A percentile compares a stretch with the other conserved stretches of the same genome.
Evolutionary conservation across 139 green algal species (phyloP).

Genomic region (Pseudopediastrum boryanum): DNA sequence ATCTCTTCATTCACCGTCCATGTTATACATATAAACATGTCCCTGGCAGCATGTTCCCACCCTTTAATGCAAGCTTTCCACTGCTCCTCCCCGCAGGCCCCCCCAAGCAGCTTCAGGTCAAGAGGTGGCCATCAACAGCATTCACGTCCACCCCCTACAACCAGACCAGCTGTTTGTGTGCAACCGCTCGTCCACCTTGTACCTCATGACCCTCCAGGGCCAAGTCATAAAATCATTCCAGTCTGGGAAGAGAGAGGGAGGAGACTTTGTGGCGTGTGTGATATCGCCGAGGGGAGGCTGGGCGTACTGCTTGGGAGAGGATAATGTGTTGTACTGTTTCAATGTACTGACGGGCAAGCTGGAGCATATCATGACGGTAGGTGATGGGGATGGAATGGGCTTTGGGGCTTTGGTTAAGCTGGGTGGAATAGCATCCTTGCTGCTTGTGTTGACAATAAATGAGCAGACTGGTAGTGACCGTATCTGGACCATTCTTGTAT

Average conservation of each 20-base stretch:
- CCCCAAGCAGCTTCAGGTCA: too few species aligned
- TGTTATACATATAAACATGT: too few species aligned
- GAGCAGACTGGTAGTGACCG: neutral
- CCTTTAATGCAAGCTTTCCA: too few species aligned
- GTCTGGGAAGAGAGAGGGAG: conserved; percentile 75
- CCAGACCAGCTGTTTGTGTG: conserved; percentile 90
- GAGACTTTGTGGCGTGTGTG: conserved; percentile 75
- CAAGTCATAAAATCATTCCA: conserved; percentile 81
- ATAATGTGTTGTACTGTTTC: conserved; percentile 87
- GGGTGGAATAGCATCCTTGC: too few species aligned
- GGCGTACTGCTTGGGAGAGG: conserved; percentile 90
- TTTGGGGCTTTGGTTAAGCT: too few species aligned
- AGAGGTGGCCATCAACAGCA: conserved; percentile 77
- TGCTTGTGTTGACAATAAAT: too few species aligned
- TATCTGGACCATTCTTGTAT: neutral
- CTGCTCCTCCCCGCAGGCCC: too few species aligned
- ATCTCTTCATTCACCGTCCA: too few species aligned
- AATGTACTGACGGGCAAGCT: conserved; percentile 69
- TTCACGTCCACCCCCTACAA: conserved; percentile 82
- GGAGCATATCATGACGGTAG: conserved; percentile 84
- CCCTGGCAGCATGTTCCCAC: too few species aligned
- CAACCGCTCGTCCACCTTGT: conserved; percentile 75
- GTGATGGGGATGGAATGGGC: neutral
- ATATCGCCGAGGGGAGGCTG: conserved; percentile 87
- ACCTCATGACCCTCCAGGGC: conserved; percentile 86